A percentile compares a stretch with the other conserved stretches of the same genome.
These are phyloP conservation scores for Acacia confusa DNA, from an alignment of 306 rosid species.

Conservation along the genomic window DNA sequence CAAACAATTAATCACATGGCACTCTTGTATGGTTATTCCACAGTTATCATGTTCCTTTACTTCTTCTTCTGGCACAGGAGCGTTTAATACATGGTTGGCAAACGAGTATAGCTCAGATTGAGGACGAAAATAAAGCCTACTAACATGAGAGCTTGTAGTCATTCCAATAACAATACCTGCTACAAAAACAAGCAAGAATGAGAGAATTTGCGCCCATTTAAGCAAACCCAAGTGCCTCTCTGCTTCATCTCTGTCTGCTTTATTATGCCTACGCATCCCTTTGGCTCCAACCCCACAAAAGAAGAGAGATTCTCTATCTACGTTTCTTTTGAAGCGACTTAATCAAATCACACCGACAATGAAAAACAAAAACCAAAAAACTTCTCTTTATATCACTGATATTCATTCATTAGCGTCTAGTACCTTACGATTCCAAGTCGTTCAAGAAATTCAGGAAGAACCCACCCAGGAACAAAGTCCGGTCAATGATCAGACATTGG, in stretches of 20 bases:
- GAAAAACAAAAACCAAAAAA: not conserved
- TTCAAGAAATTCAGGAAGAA: not conserved
- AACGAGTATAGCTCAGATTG: slow-evolving; percentile 46
- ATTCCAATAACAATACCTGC: slow-evolving; percentile 82
- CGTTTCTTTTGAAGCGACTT: not conserved
- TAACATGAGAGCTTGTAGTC: slow-evolving; percentile 62
- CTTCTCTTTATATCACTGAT: not conserved
- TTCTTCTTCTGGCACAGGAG: slow-evolving; percentile 11
- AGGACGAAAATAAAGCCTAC: slow-evolving; percentile 40
- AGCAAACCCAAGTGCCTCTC: slow-evolving; percentile 64
- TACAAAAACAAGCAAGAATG: slow-evolving; percentile 69
- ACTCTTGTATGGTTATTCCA: slow-evolving; percentile 20
- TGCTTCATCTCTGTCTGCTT: slow-evolving; percentile 44
- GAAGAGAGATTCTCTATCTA: not conserved
- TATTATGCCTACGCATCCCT: slow-evolving; percentile 45
- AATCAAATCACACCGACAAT: not conserved
- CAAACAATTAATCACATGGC: slow-evolving; percentile 36
- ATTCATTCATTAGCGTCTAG: not conserved
- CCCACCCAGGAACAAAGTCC: not conserved
- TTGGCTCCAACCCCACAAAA: not conserved
- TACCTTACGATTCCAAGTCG: not conserved
- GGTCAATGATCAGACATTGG: not conserved
- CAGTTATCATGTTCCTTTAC: slow-evolving; percentile 31
- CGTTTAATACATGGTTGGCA: slow-evolving; percentile 37
- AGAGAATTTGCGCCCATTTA: slow-evolving; percentile 57